These are phyloP conservation scores for Phialophora expanda DNA, from an alignment of 2,329 filamentous ascomycete species.

Conservation along the genomic window DNA sequence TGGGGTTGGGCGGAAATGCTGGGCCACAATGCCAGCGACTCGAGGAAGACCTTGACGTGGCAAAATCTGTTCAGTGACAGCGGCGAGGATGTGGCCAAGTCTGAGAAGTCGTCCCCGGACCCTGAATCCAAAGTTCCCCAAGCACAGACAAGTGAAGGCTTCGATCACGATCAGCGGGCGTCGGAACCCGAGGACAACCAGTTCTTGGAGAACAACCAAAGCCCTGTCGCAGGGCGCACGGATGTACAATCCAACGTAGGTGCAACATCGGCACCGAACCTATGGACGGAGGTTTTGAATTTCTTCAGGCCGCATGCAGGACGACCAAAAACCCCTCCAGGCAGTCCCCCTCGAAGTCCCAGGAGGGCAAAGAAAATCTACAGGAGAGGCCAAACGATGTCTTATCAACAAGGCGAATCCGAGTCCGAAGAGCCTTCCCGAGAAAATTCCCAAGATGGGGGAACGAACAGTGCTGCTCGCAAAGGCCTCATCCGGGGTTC, in stretches of 20 bases:
- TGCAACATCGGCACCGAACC: slow-evolving; percentile 48
- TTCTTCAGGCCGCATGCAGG: slow-evolving; percentile 69
- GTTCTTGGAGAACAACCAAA: slow-evolving; percentile 17
- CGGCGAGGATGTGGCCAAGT: slow-evolving; percentile 35
- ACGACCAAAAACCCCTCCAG: slow-evolving; percentile 37
- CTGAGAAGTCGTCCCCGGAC: slow-evolving; percentile 34
- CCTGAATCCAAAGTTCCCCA: slow-evolving; percentile 35
- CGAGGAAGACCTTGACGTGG: slow-evolving; percentile 46
- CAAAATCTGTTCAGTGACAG: slow-evolving; percentile 42
- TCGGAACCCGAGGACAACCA: slow-evolving; percentile 22
- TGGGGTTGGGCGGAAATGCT: slow-evolving; percentile 96
- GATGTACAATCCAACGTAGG: slow-evolving; percentile 23
- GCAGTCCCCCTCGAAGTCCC: slow-evolving; percentile 45
- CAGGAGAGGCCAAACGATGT: slow-evolving; percentile 76
- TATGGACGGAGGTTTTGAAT: slow-evolving; percentile 70
- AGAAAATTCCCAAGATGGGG: slow-evolving; percentile 21
- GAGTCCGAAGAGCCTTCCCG: slow-evolving; percentile 44
- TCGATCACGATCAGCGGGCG: slow-evolving; percentile 32
- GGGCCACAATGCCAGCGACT: slow-evolving; percentile 65
- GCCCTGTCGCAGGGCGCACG: not conserved
- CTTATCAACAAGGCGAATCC: slow-evolving; percentile 49
- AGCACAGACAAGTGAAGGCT: slow-evolving; percentile 36
- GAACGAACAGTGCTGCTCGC: not conserved
- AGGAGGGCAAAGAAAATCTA: slow-evolving; percentile 73
- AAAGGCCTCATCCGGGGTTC: slow-evolving; percentile 54